Base-by-base conservation (phyloP, 495 filamentous ascomycete genomes). In the Penicillium coprophilum region DNA sequence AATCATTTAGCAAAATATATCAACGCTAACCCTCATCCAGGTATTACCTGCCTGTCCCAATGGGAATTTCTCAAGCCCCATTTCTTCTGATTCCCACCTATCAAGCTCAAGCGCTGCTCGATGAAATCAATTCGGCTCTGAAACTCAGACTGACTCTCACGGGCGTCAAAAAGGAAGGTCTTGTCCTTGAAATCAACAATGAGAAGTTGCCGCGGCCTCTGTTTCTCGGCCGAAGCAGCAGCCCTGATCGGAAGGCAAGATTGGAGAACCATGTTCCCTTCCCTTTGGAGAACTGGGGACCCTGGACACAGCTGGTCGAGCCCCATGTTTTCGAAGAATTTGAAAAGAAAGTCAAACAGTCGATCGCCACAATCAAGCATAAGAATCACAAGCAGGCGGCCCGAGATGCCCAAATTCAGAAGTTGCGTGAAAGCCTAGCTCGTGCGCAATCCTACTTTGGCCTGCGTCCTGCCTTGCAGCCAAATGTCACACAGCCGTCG, bases 41-140 rank as follows among this genome's bases (percentile, higher is more conserved):
- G 39, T 91, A 87, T 71, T 91, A 87, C 61, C 68, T 91, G 43
- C 74, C 82, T 55, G 73, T 83, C 21, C 82, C 84, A 0, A 45
- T 58, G 13, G 61, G 70, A 6, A 50, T 67, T 10, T 63, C 67
- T 8, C 55, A 67, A 31, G 77, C 82, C 45, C 80, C 84, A 9
- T 62, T 88, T 9, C 60, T 91, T 19, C 76, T 93, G 17, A 80
- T 91, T 3, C 82, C 87, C 7, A 80, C 80, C 3, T 46, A 61
- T 4, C 87, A 94, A 63, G 81, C 90, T 30, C 57, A 81, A 58
- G 60, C 71, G 31, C 74, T 90, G 10, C 69, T 94, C 0, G 47
- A 74, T 2, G 73, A 81, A 13, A 83, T 90, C 64, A 90, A 88
- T 65, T 50, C 65, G 1, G 66, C 69, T 8, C 69, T 87, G 19